Base-by-base conservation (phyloP, 805 yeast species). In the Pichia heedii region DNA sequence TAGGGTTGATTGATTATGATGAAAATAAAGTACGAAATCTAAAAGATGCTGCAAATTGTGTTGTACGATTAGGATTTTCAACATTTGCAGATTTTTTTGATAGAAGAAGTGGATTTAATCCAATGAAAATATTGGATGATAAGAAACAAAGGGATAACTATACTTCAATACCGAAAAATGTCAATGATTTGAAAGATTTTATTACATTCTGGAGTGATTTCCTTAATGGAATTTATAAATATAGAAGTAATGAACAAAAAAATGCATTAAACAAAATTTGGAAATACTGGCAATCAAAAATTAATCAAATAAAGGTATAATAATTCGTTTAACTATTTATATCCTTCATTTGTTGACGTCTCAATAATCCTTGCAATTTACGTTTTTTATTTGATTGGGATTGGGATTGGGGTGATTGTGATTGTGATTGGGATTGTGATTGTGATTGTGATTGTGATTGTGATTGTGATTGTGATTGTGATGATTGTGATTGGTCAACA, bases 21-120 rank as follows among this genome's bases (percentile, higher is more conserved):
- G 62, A 65, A 11, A 50, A 59, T 15, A 30, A 53, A 2, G 49
- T 74, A 2, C 34, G 33, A 0, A 58, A 63, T 9, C 50, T 82
- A n/a, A 40, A 35, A 3, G 77, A 71, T 43, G 69, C 77, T 20
- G 58, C 73, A 2, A 50, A 58, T 1, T 58, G 64, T 5, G 55
- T 84, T 13, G 60, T 62, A 8, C 56, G 73, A 50, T 76, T 67
- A 52, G 71, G 79, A 72, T 54, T 76, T 1, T 69, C 87, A 1
- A 81, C 76, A 1, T 84, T 84, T 54, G 57, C 71, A 4, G 74
- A 66, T 3, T 73, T 70, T 44, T 74, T 81, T 44, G 44, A 43
- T 3, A 42, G 48, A 10, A 38, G 40, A 5, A n/a, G n/a, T n/a
- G 29, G 36, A 10, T 47, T 48, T 33, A 41, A 52, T 29, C 60